phyloP scores from a whole-genome alignment of 257 asterid genomes.

The Petunia axillaris region DNA sequence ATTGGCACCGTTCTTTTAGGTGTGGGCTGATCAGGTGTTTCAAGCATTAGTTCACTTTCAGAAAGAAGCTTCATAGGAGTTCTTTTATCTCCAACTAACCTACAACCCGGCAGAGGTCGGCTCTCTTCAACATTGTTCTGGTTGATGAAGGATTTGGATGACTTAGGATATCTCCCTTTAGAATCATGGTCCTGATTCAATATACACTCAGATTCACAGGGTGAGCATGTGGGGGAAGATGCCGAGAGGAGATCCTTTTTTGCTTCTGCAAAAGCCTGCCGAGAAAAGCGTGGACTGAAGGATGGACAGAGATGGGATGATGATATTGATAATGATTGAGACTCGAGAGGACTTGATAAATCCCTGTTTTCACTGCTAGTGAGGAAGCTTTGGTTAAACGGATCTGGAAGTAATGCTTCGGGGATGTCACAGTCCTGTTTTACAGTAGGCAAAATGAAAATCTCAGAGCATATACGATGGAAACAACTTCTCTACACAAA shows the following conservation, averaged over 20 bases:
- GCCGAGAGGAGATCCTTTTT: constrained; percentile 40
- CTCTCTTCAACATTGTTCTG: constrained; percentile 28
- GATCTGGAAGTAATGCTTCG: constrained; percentile 76
- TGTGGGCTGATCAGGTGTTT: constrained; percentile 70
- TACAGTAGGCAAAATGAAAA: constrained; percentile 29
- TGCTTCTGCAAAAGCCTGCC: constrained; percentile 38
- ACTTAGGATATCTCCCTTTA: constrained; percentile 32
- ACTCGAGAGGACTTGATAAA: constrained; percentile 42
- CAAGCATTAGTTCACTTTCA: constrained; percentile 47
- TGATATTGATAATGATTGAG: constrained; percentile 37
- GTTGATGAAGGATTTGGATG: constrained; percentile 33
- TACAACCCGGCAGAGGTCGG: constrained; percentile 18
- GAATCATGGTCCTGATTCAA: constrained; percentile 39
- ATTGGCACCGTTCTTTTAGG: constrained; percentile 67
- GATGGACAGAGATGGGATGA: constrained; percentile 63
- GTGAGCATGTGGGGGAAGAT: constrained; percentile 33
- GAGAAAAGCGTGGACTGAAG: constrained; percentile 43
- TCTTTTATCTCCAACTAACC: constrained; percentile 36
- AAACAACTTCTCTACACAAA: constrained; percentile 10
- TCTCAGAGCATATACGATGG: constrained; percentile 24
- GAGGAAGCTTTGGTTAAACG: constrained; percentile 47
- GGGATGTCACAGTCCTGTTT: constrained; percentile 68
- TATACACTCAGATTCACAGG: constrained; percentile 38
- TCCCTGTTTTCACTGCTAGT: constrained; percentile 35
- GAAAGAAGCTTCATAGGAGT: constrained; percentile 68